Evolutionary conservation across 306 rosid species (phyloP).

Genomic region (Prunus persica): DNA sequence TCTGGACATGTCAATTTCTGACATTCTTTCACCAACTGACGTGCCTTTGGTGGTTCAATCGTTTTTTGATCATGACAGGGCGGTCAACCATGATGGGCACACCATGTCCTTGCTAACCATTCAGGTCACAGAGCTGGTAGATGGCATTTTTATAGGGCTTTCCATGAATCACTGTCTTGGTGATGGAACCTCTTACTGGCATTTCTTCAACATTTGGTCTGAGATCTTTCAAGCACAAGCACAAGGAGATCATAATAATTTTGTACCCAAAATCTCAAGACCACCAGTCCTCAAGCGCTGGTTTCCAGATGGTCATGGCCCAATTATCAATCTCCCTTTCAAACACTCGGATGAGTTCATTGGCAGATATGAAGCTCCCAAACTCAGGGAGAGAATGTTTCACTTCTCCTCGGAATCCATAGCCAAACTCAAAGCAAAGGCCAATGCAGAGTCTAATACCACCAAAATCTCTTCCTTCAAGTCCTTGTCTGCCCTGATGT

Average conservation of each 20-base stretch:
- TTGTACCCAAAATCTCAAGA: conserved; percentile 17
- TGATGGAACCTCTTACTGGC: conserved; percentile 65
- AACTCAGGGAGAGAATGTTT: conserved; percentile 50
- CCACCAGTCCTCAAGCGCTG: conserved; percentile 40
- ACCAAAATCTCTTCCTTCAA: conserved; percentile 50
- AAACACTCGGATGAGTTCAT: conserved; percentile 41
- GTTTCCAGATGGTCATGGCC: conserved; percentile 49
- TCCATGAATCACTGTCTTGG: conserved; percentile 50
- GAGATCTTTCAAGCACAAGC: conserved; percentile 42
- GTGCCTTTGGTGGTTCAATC: conserved; percentile 52
- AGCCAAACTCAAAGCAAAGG: conserved; percentile 54
- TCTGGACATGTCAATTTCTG: conserved; percentile 33
- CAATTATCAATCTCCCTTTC: conserved; percentile 44
- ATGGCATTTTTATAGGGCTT: conserved; percentile 67
- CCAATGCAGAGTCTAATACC: conserved; percentile 37
- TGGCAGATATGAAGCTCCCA: conserved; percentile 33
- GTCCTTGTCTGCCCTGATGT: conserved; percentile 52
- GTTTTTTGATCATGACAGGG: conserved; percentile 55
- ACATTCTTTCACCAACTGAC: conserved; percentile 51
- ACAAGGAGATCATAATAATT: neutral
- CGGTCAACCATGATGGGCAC: conserved; percentile 62
- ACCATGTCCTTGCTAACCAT: conserved; percentile 43
- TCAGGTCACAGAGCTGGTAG: conserved; percentile 52
- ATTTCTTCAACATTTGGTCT: conserved; percentile 55
- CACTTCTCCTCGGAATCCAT: conserved; percentile 50